phyloP scores from a whole-genome alignment of 192 early-diverging fungal species.

The Glomus cerebriforme region DNA sequence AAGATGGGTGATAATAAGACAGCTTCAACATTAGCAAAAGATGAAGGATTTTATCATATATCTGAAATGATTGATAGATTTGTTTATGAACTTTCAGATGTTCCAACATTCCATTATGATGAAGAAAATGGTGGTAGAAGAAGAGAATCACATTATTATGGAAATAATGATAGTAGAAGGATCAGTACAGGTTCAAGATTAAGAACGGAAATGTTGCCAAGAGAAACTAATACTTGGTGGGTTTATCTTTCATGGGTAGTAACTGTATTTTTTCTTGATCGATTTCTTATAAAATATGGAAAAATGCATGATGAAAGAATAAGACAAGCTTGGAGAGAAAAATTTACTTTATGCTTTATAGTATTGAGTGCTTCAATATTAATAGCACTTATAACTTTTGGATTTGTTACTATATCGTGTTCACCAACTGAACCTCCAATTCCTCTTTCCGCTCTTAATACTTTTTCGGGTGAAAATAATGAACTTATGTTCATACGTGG shows the following conservation, averaged over 20 bases:
- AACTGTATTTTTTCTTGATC: background rate
- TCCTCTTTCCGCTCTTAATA: background rate
- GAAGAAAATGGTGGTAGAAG: background rate
- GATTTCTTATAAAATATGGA: conserved; percentile 1
- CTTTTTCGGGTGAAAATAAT: background rate
- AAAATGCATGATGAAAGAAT: background rate
- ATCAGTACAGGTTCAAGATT: background rate
- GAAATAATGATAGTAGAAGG: background rate
- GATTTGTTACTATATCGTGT: conserved; percentile 30
- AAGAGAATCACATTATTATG: no score
- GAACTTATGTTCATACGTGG: background rate
- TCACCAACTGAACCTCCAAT: background rate
- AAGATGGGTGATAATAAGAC: conserved; percentile 37
- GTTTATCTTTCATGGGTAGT: background rate
- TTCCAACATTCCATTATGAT: background rate
- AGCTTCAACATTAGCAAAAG: conserved; percentile 37
- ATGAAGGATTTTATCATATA: conserved; percentile 39
- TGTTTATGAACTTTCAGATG: background rate
- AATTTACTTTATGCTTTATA: conserved; percentile 52
- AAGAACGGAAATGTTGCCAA: background rate
- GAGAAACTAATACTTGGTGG: background rate
- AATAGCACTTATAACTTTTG: conserved; percentile 55
- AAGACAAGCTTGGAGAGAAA: conserved; percentile 60
- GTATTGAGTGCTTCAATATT: conserved; percentile 41
- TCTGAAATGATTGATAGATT: conserved; percentile 37